Conservation (phyloP, 2,329 filamentous ascomycete species). For the Xylaria sp. region DNA sequence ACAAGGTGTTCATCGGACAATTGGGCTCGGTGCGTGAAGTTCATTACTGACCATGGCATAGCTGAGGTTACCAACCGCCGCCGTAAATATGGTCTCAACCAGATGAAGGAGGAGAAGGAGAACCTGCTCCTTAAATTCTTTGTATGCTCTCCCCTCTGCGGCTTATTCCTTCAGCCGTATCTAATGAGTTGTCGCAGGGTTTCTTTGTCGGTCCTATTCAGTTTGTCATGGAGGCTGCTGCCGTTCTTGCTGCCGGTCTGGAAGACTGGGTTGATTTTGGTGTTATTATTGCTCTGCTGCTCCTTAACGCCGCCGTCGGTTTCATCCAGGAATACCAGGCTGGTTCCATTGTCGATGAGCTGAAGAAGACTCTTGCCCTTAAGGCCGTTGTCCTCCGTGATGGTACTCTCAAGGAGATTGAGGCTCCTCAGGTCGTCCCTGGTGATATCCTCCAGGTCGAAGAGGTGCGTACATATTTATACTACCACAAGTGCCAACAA, state of each 20-base stretch:
- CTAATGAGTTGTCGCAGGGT: constrained; percentile 49
- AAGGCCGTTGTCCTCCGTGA: constrained; percentile 90
- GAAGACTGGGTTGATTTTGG: constrained; percentile 93
- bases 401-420: constrained; percentile 79
- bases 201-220: constrained; percentile 92
- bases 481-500: background rate
- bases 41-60: constrained; percentile 38
- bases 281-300: constrained; percentile 84
- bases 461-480: constrained; percentile 58
- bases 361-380: constrained; percentile 90
- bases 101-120: constrained; percentile 92
- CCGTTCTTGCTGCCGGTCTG: constrained; percentile 83
- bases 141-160: constrained; percentile 40
- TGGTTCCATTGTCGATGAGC: constrained; percentile 87
- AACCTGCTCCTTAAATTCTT: constrained; percentile 86
- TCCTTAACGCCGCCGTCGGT: constrained; percentile 87
- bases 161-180: background rate
- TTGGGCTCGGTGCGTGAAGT: background rate
- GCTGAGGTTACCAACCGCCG: constrained; percentile 55
- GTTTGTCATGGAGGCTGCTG: constrained; percentile 92
- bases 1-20: background rate
- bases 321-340: constrained; percentile 92
- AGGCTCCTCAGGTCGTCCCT: constrained; percentile 85
- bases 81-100: constrained; percentile 82
- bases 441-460: constrained; percentile 91